Evolutionary conservation across 2,329 filamentous ascomycete genomes (phyloP), one percentile per base, ranked within the genome.

Genomic region (Aspergillus amoenus): DNA sequence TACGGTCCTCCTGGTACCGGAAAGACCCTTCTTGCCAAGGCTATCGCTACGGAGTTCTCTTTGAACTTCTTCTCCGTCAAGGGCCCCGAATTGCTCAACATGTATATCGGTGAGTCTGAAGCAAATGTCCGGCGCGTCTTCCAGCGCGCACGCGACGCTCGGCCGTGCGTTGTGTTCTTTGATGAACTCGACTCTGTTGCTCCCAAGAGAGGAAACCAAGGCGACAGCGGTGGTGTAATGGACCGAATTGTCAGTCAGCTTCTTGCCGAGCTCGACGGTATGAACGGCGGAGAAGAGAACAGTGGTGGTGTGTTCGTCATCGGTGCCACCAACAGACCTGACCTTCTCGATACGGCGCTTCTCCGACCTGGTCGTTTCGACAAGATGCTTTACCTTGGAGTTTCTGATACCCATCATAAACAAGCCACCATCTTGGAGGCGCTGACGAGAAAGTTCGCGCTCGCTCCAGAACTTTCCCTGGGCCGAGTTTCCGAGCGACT

Each of bases 31-130:
- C 90, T 99, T 79, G 94, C 94, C 72, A 99, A 99, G 84, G 94
- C 94, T 69, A 95, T 99, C 68, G 94, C 94, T 76, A 99, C 97
- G 78, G 94, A 99, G 80, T 97, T 93, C 74, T 90, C 94, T 58
- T 91, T 94, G 83, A 99, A 99, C 81, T 99, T 99, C 82, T 97
- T 99, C 76, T 99, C 94, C 27, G 90, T 99, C 78, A 99, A 99
- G 85, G 94, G 94, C 58, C 95, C 94, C 41, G 94, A 99, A 77
- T 83, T 99, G 71, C 87, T 99, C 67, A 97, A 93, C 76, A 99
- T 99, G 94, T 99, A 94, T 90, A 97, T 99, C 74, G 94, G 94
- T 88, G 94, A 99, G 81, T 99, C 94, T 54, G 95, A 99, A 81
- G 96, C 91, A 83, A 99, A 99, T 78, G 97, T 99, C 63, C 90